phyloP scores from a whole-genome alignment of 208 protist genomes.

The Trypanosoma cruzi region DNA sequence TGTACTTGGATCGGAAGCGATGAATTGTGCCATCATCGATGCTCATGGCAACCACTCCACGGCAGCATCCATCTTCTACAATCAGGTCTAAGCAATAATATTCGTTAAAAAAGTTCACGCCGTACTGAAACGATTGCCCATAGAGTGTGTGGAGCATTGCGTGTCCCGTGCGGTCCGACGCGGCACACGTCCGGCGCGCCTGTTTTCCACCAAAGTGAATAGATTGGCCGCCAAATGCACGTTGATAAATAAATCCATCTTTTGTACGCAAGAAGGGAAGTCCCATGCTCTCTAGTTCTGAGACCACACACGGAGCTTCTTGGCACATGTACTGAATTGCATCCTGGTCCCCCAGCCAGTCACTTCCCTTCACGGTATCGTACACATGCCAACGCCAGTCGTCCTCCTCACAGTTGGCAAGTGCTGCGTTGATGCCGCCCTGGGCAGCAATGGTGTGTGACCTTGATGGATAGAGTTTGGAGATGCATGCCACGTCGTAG shows the following conservation, averaged over 20 bases:
- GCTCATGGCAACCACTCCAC: conserved; percentile 96
- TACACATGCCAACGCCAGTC: conserved; percentile 99
- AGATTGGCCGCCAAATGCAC: conserved; percentile 99
- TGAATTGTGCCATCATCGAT: conserved; percentile 99
- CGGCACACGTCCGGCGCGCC: conserved; percentile 96
- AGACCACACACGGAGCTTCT: conserved; percentile 94
- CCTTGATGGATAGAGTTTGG: conserved; percentile 99
- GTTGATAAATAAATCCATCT: conserved; percentile 99
- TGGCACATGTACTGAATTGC: conserved; percentile 99
- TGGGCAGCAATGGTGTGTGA: conserved; percentile 99
- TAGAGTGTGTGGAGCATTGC: conserved; percentile 99
- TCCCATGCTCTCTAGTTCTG: conserved; percentile 98
- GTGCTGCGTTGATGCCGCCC: conserved; percentile 99
- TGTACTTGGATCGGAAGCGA: conserved; percentile 97
- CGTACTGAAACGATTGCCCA: conserved; percentile 96
- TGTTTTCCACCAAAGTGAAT: conserved; percentile 97
- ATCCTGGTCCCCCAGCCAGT: conserved; percentile 99
- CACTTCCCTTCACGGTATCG: conserved; percentile 99
- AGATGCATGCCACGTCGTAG: conserved; percentile 98
- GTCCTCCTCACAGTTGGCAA: conserved; percentile 98
- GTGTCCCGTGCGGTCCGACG: conserved; percentile 99
- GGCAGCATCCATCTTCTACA: conserved; percentile 97
- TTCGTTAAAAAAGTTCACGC: conserved; percentile 99
- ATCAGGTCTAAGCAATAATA: conserved; percentile 99
- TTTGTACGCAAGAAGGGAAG: conserved; percentile 98